Base-by-base conservation (phyloP, 1,284 basidiomycete species). In the Cryptococcus sp. region DNA sequence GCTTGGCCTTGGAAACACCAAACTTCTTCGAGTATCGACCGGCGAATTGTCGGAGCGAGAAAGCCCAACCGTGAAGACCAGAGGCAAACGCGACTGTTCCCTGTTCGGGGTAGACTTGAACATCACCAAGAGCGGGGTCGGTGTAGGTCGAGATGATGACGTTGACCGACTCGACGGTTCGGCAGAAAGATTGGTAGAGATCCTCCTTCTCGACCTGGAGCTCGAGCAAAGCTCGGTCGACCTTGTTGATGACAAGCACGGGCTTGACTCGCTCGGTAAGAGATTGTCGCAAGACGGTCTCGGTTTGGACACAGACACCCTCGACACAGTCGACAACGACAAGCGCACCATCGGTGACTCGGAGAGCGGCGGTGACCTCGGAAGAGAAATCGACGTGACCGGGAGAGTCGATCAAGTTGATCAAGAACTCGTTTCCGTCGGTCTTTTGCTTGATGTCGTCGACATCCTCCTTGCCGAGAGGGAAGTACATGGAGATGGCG, bases 341-440 rank as follows among this genome's bases (percentile, higher is more conserved):
- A 61, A 97, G 85, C 52, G 90, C 90, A 80, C 90, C 95, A 66
- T 99, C 95, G 60, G 95, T 98, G 71, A 98, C 95, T 81, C 95
- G 95, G 73, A 99, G 90, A 62, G 95, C 95, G 58, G 95, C 95
- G 12, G 95, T 98, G 66, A 98, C 95, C 77, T 99, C 95, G 47
- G 95, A 98, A 45, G 95, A 98, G 82, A 98, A 98, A 77, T 98
- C 94, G 74, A 98, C 94, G 83, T 98, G 94, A 73, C 95, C 94
- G 58, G 95, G 94, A 18, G 94, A 97, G 77, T 98, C 94, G 79
- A 98, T 98, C 79, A 98, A 79, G 80, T 98, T 98, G 82, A 98
- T 95, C 81, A 98, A 84, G 82, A 98, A 98, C 76, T 97, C 90
- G 74, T 83, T 82, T 86, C 91, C 92, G 3, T 85, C 82, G 39